Evolutionary conservation across 306 rosid species (phyloP), one percentile per base, ranked within the genome.

Genomic region (Inga oerstediana): DNA sequence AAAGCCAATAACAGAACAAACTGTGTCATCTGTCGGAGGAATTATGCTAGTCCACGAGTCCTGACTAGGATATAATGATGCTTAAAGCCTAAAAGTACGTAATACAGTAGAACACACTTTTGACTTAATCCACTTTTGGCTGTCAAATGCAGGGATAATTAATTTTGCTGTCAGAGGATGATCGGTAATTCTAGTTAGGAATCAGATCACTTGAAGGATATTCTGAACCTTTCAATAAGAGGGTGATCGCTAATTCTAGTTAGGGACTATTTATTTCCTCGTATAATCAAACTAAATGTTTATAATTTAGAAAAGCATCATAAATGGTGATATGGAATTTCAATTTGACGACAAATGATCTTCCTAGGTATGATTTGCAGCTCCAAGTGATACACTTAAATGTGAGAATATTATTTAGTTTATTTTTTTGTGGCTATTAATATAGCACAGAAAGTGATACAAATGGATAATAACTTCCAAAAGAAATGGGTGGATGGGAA

Each of bases 401-500:
- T 44, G 1, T 3, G 43, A 48, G 8, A 37, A 67, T 8, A 8
- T 17, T 68, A 16, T 39, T 68, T 17, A 16, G 10, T 68, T 68
- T 19, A 7, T 39, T 3, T 61, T 45, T n/a, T 64, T 13, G 76
- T 85, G 86, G 83, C 43, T 51, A 80, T 73, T 58, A 39, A 19
- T 9, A 43, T 1, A 43, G 56, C 64, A 76, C 67, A 70, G 5
- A 73, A 76, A 85, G 41, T 67, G 69, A 83, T 43, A 78, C 52
- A 75, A 41, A 79, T 75, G 48, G 80, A 88, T 80, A 79, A 85
- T 34, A 68, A 56, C 61, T 44, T 41, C 14, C 14, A 70, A 71
- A 44, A 43, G 5, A 52, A 48, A 67, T 48, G 74, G 51, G 78
- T 81, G 83, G 86, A 87, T 51, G 82, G 34, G 72, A 86, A 70